Base-by-base conservation (phyloP, 495 filamentous ascomycete species). In the Lophiotrema nucula region DNA sequence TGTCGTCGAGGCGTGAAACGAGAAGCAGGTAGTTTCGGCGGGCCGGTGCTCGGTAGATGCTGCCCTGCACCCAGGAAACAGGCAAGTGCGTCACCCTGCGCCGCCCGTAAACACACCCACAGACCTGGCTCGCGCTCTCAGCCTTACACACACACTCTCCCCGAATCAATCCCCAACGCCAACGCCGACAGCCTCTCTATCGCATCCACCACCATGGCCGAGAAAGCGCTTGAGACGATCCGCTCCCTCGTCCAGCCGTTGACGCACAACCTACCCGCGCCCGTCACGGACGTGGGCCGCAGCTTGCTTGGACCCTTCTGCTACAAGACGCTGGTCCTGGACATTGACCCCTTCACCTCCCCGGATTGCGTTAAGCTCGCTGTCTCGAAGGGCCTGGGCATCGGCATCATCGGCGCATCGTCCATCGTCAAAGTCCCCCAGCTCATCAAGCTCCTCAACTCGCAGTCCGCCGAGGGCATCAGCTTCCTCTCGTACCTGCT, bases 401-500 rank as follows among this genome's bases (percentile, higher is more conserved):
- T 96, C 56, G 92, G 83, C 70, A 98, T 97, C 73, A 87, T 98
- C 66, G 85, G 81, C 56, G 87, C 90, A 31, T 90, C 87, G 53
- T 81, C 89, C 26, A 82, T 97, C 63, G 89, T 98, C 75, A 98
- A 98, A 77, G 81, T 98, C 43, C 92, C 93, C 0, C 93, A 97
- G 74, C 91, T 97, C 72, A 69, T 96, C 71, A 96, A 96, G 77
- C 83, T 97, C 46, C 72, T 95, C 64, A 72, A 76, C 61, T 92
- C 91, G 28, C 78, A 83, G 50, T 95, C 89, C 24, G 83, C 88
- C 8, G 80, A 80, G 49, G 93, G 92, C 64, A 79, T 97, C 55
- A 89, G 84, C 53, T 96, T 96, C 78, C 81, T 93, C 35, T 85
- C 87, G 25, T 96, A 96, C 74, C 79, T 89, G 37, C 88, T 98